Evolutionary conservation across 768 basidiomycete genomes (phyloP).

Genomic region (Hirschioporus abietinus): DNA sequence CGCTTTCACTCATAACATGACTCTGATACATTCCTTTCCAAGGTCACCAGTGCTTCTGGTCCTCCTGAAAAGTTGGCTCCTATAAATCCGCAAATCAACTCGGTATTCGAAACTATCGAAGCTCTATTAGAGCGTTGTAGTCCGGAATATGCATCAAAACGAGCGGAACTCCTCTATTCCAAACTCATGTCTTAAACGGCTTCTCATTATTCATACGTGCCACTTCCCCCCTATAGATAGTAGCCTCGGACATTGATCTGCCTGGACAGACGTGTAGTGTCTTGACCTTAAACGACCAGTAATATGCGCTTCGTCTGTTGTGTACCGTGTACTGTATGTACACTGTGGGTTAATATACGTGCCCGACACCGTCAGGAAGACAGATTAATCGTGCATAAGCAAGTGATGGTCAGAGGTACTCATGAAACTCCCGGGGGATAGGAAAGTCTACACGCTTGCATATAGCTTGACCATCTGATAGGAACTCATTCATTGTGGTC

Average conservation of each 20-base stretch:
- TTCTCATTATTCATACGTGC: background rate
- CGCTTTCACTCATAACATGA: background rate
- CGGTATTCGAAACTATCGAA: background rate
- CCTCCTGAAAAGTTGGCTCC: background rate
- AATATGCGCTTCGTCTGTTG: background rate
- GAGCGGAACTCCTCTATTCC: background rate
- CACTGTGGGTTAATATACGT: too few relatives aligned
- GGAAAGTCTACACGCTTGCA: too few relatives aligned
- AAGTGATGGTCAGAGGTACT: too few relatives aligned
- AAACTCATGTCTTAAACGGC: background rate
- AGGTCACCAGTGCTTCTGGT: background rate
- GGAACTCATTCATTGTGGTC: too few relatives aligned
- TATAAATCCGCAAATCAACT: background rate
- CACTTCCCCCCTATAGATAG: background rate
- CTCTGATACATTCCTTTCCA: background rate
- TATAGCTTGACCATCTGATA: too few relatives aligned
- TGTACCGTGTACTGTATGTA: too few relatives aligned
- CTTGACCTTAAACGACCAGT: background rate
- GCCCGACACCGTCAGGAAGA: too few relatives aligned
- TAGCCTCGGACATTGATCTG: background rate
- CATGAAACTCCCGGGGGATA: too few relatives aligned
- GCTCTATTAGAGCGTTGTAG: background rate
- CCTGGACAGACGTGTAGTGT: background rate
- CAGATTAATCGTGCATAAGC: too few relatives aligned
- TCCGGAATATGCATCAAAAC: slow-evolving; percentile 3